phyloP scores from a whole-genome alignment of 306 rosid species.

The Acacia crassicarpa region DNA sequence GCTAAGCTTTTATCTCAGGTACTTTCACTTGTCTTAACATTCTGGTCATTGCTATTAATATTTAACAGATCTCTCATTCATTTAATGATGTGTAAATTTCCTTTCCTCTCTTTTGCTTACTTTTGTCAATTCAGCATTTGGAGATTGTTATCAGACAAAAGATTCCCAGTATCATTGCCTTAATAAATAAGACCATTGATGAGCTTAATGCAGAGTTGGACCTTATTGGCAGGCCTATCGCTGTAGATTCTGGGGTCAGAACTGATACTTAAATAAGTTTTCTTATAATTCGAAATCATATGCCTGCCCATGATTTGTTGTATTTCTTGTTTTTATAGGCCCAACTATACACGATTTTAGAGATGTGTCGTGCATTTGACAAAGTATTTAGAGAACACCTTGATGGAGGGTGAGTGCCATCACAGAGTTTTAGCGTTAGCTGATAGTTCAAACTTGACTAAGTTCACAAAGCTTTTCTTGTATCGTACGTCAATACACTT shows the following conservation, averaged over 20 bases:
- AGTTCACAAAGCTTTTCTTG: neutral
- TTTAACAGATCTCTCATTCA: conserved; percentile 24
- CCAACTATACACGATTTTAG: conserved; percentile 92
- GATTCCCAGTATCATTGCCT: conserved; percentile 92
- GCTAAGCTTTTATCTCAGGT: conserved; percentile 97
- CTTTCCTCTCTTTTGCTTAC: neutral
- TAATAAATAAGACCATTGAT: conserved; percentile 90
- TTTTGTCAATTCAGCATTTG: conserved; percentile 70
- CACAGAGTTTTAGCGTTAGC: neutral
- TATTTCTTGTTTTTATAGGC: conserved; percentile 57
- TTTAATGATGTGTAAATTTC: neutral
- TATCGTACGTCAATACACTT: neutral
- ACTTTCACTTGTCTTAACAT: conserved; percentile 21
- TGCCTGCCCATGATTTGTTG: conserved; percentile 18
- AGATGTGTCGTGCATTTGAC: conserved; percentile 98
- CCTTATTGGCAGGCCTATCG: conserved; percentile 95
- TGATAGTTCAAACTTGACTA: neutral
- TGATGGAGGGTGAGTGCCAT: conserved; percentile 89
- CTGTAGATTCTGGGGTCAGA: conserved; percentile 92
- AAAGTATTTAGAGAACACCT: conserved; percentile 95
- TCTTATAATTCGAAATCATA: conserved; percentile 24
- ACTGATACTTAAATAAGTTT: conserved; percentile 28
- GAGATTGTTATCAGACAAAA: conserved; percentile 97
- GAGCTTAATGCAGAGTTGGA: conserved; percentile 97
- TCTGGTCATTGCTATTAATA: neutral